Conservation (phyloP, 106 monocot species). For the Acorus calamus region DNA sequence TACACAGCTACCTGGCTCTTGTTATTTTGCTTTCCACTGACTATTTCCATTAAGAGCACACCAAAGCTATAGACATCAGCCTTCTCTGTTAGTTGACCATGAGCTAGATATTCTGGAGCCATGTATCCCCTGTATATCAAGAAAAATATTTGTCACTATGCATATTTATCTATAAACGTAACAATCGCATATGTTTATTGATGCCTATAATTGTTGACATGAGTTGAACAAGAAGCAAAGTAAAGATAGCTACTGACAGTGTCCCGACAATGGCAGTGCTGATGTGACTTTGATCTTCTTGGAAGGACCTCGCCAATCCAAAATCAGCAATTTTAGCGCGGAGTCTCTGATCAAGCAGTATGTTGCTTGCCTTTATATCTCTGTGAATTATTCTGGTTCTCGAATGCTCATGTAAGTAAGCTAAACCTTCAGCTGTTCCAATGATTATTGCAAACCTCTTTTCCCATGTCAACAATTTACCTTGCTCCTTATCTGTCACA, state of each 20-base stretch:
- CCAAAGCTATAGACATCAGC: too few species aligned
- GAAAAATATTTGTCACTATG: too few species aligned
- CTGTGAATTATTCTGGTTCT: conserved; percentile 59
- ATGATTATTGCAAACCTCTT: conserved; percentile 44
- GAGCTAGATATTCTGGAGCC: too few species aligned
- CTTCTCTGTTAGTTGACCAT: too few species aligned
- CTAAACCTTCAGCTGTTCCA: conserved; percentile 56
- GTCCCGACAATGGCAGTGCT: conserved; percentile 11
- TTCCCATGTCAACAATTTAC: conserved; percentile 41
- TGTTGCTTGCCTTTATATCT: conserved; percentile 72
- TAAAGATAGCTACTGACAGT: background rate
- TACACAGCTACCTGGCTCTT: too few species aligned
- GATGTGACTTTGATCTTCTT: conserved; percentile 6
- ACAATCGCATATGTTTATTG: too few species aligned
- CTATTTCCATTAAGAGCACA: too few species aligned
- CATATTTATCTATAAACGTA: too few species aligned
- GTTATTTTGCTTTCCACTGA: too few species aligned
- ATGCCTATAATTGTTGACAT: too few species aligned
- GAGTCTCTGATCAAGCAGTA: conserved; percentile 18
- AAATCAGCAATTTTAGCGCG: conserved; percentile 9
- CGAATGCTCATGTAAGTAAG: conserved; percentile 46
- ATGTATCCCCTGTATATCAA: too few species aligned
- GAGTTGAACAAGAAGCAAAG: too few species aligned
- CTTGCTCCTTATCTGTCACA: conserved; percentile 35
- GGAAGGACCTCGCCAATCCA: conserved; percentile 8